Base-by-base conservation (phyloP, 345 rosid genomes). In the Mangifera indica region DNA sequence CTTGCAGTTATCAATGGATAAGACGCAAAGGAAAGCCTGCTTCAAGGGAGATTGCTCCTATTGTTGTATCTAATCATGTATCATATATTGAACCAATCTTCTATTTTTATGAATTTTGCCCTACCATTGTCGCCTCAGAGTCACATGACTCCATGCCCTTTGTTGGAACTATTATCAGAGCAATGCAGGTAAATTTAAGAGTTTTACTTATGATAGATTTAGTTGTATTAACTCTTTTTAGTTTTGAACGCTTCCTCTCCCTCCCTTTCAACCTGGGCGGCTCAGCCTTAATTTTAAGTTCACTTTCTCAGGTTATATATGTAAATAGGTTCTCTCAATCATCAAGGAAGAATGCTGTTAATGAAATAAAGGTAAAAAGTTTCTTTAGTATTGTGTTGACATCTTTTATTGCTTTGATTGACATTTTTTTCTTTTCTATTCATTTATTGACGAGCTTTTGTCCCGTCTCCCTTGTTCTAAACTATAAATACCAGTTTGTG, bases 131-230 rank as follows among this genome's bases (percentile, higher is more conserved):
- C 70, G 97, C 99, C 0, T 82, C 99, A 0, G 98, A 92, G 74
- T 88, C 98, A 9, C 99, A 95, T 77, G 99, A 95, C 77, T 82
- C 96, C 48, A 82, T 92, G 56, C 99, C 99, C 10, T 81, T 89
- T 67, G 99, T 95, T 37, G 98, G 99, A 77, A 95, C 99, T 73
- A 95, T 95, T 55, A 92, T 95, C 77, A 88, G 99, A 79, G 97
- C 99, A 68, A 95, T 95, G 99, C 99, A 95, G 96, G 99, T 91
- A 61, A 55, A 12, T 44, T 40, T 18, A 14, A 4, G 53, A 15
- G 7, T 18, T 3, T 12, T 48, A 48, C 17, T 13, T 4, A 13
- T 15, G 14, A 49, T 12, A 37, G 42, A 37, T 49, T 46, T 10
- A 46, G 51, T 46, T 46, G 15, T 46, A 46, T 46, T 3, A 46